Base-by-base conservation (phyloP, 2,329 filamentous ascomycete species). In the Aspergillus nomiae region DNA sequence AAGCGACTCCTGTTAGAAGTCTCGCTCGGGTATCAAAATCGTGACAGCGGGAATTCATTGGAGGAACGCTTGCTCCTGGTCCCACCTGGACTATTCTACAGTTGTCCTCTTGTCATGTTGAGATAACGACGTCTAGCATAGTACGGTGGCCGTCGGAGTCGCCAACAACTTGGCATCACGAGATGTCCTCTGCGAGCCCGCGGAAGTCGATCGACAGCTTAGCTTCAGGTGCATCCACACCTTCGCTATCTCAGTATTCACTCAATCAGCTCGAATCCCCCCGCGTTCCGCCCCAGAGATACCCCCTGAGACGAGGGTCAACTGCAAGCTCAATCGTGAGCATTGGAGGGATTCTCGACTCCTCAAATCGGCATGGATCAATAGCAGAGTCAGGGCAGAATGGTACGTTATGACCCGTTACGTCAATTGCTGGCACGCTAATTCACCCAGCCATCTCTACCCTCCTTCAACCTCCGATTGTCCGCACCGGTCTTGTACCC, bases 291-390 rank as follows among this genome's bases (percentile, higher is more conserved):
- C 69, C 76, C 51, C 75, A 78, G 45, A 70, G 76, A 59, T 71
- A 71, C 67, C 74, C 74, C 65, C 73, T 77, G 67, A 78, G 94
- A 74, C 86, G 93, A 77, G 91, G 88, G 65, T 98, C 95, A 60
- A 91, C 89, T 30, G 90, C 94, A 51, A 96, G 93, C 82, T 97
- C 94, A 26, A 87, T 94, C 70, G 88, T 90, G 74, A 97, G 94
- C 36, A 88, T 96, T 74, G 93, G 93, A 65, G 92, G 92, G n/a
- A 85, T 87, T 41, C 81, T 96, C 64, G 92, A 97, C 74, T 88
- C 87, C 10, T 86, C 87, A 73, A 70, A 84, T 77, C 77, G 84
- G 65, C 78, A 79, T 83, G 86, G 82, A 80, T 84, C 89, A 19
- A 83, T 89, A 70, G 84, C 82, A 57, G 93, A 97, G 78, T 87